Base-by-base conservation (phyloP, 371 early-diverging fungal species). In the Syncephalastrum sp. region DNA sequence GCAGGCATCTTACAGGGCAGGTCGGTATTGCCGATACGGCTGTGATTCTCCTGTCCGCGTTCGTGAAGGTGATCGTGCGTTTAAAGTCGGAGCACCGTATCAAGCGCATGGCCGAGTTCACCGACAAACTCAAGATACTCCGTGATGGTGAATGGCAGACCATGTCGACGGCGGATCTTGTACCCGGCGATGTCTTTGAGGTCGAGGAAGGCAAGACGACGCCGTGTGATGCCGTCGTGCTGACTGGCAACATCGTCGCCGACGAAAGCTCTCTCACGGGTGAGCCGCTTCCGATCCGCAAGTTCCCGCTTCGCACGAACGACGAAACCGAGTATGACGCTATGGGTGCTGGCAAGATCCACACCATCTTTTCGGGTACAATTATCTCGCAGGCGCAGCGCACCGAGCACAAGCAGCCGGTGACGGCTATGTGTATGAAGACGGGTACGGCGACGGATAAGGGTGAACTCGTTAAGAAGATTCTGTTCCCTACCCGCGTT, bases 401-500 rank as follows among this genome's bases (percentile, higher is more conserved):
- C 2, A 67, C 72, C 8, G 69, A 72, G 27, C 47, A 65, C 2
- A 62, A 65, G 5, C 48, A 24, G 3, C 68, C 61, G 17, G 84
- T 81, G 6, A 72, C 70, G 38, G 86, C 88, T 3, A 59, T 91
- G 47, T 90, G 88, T 2, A 77, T 79, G n/a, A 70, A 76, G 44
- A 93, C 90, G 6, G 92, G 92, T 19, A 87, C 88, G 48, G 59
- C 73, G 14, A 91, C 93, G 38, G 75, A 85, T 43, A 87, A 88
- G 61, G 95, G 95, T 45, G 75, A 82, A 53, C 70, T 93, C 4
- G 76, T 94, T 43, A 82, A 83, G 63, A 87, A 85, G 67, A 91
- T 94, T 55, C 64, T 90, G 2, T 87, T 82, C 63, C 88, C 90
- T 25, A 76, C 64, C 24, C 73, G 75, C 42, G 77, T 88, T 17